Conservation (phyloP, 371 early-diverging fungal genomes). For the Syncephalis plumigaleata region DNA sequence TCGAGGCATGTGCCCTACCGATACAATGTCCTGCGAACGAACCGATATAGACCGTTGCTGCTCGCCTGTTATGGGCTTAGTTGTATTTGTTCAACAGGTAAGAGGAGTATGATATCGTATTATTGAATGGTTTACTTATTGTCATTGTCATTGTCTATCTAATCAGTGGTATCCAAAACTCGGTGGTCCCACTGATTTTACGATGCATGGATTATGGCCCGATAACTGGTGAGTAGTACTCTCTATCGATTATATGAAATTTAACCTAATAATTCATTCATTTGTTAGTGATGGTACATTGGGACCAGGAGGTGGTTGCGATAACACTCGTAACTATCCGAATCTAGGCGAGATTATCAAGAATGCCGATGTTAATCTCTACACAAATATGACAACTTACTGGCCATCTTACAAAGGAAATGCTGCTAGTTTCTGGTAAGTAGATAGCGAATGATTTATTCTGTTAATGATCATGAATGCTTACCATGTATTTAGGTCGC, state of each 20-base stretch:
- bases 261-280: background rate
- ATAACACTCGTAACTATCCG: conserved; percentile 28
- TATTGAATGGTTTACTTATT: background rate
- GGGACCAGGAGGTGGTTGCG: conserved; percentile 45
- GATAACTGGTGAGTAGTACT: conserved; percentile 27
- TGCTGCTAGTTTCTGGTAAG: conserved; percentile 13
- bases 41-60: conserved; percentile 32
- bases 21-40: background rate
- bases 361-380: background rate
- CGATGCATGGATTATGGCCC: conserved; percentile 74
- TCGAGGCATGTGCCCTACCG: background rate
- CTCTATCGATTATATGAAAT: conserved; percentile 4
- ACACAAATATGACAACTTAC: conserved; percentile 2
- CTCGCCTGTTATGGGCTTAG: conserved; percentile 42
- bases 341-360: background rate
- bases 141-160: no score
- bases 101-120: background rate
- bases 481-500: no score
- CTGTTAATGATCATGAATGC: no score
- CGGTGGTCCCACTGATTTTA: conserved; percentile 29
- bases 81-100: conserved; percentile 28
- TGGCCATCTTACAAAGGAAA: conserved; percentile 22
- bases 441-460: no score
- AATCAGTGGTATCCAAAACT: conserved; percentile 25
- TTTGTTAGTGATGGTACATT: conserved; percentile 22